Conservation (phyloP, 1,284 basidiomycete species). For the Ceratobasidium sp. region DNA sequence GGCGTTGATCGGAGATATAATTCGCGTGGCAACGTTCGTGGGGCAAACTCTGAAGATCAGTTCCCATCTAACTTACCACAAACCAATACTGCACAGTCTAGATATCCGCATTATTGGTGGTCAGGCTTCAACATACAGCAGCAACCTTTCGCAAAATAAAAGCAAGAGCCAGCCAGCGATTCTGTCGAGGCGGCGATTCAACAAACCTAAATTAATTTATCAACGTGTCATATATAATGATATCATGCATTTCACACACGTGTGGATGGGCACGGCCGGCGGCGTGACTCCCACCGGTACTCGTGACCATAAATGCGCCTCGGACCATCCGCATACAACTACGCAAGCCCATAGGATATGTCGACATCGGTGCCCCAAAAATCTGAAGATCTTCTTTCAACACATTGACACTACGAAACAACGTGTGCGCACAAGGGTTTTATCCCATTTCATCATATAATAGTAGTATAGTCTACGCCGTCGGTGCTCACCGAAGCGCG, state of each 20-base stretch:
- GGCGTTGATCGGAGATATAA: no score
- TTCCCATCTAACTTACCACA: no score
- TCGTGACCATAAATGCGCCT: slow-evolving; percentile 16
- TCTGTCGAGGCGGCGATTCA: neutral
- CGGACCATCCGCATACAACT: slow-evolving; percentile 27
- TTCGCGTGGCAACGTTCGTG: no score
- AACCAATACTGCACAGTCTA: no score
- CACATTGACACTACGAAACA: neutral
- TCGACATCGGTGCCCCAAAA: slow-evolving; percentile 41
- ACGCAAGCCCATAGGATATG: no score
- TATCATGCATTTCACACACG: neutral
- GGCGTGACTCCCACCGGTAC: neutral
- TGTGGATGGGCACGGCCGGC: slow-evolving; percentile 8
- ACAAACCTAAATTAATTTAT: neutral
- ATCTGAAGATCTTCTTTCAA: neutral
- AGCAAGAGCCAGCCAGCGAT: no score
- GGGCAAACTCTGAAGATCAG: no score
- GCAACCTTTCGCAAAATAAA: no score
- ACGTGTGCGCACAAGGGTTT: neutral
- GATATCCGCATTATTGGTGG: no score
- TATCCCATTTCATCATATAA: slow-evolving; percentile 1
- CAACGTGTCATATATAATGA: slow-evolving; percentile 17
- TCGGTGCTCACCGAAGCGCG: slow-evolving; percentile 22
- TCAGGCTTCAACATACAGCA: no score
- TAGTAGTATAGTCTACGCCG: neutral